A percentile compares a stretch with the other conserved stretches of the same genome.
Conservation (phyloP, 2,329 filamentous ascomycete genomes). For the Penicillium frequentans region DNA sequence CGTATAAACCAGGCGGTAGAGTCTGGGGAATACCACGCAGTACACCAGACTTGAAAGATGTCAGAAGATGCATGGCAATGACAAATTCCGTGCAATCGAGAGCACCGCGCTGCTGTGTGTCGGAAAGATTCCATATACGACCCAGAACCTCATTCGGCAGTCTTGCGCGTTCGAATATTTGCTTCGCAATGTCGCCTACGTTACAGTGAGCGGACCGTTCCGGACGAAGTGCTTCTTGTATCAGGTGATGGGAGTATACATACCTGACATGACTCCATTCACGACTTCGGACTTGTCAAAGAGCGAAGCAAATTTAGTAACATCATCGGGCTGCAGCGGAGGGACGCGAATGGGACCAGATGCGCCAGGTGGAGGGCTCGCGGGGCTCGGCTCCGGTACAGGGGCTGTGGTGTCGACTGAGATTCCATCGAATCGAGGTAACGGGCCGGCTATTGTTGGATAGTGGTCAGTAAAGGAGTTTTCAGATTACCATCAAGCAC, state of each 20-base stretch:
- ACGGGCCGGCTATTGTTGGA: conserved; percentile 61
- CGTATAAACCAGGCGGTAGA: conserved; percentile 82
- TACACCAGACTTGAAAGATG: conserved; percentile 81
- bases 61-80: conserved; percentile 96
- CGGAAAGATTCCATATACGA: conserved; percentile 93
- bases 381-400: conserved; percentile 53
- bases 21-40: conserved; percentile 77
- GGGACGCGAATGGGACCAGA: conserved; percentile 78
- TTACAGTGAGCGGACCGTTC: background rate
- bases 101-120: conserved; percentile 87
- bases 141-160: conserved; percentile 87
- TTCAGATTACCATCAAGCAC: background rate
- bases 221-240: no score
- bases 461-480: background rate
- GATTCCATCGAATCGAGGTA: conserved; percentile 88
- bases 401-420: conserved; percentile 43
- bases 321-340: conserved; percentile 82
- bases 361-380: conserved; percentile 46
- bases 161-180: conserved; percentile 91
- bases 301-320: conserved; percentile 80
- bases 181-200: conserved; percentile 78
- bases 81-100: conserved; percentile 90
- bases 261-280: conserved; percentile 71
- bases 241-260: background rate
- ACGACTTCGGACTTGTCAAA: conserved; percentile 86